A percentile compares a stretch with the other conserved stretches of the same genome.
phyloP scores from a whole-genome alignment of 257 asterid species.

The Primulina eburnea region DNA sequence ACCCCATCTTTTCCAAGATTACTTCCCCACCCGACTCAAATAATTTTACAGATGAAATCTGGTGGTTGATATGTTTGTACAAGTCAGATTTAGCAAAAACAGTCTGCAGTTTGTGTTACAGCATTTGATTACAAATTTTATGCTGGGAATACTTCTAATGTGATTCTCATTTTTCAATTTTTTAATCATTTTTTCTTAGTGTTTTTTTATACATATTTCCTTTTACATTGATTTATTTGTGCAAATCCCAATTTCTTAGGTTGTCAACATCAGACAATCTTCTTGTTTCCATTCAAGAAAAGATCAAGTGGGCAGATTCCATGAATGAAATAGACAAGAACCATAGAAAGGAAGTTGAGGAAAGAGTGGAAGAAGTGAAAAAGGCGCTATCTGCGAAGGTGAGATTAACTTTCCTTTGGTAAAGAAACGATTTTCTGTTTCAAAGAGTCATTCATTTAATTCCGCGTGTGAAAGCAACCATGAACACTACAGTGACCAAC shows the following conservation, averaged over 20 bases:
- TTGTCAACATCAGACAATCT: constrained; percentile 80
- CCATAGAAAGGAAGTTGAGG: constrained; percentile 81
- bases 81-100: constrained; percentile 10
- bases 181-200: neutral
- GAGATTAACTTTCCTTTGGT: constrained; percentile 39
- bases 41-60: neutral
- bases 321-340: constrained; percentile 77
- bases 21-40: neutral
- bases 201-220: constrained; percentile 3
- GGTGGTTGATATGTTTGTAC: neutral
- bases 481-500: constrained; percentile 20
- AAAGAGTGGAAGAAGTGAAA: constrained; percentile 72
- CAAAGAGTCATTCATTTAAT: neutral
- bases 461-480: constrained; percentile 17
- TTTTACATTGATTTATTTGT: constrained; percentile 19
- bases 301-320: constrained; percentile 94
- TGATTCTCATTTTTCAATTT: constrained; percentile 3
- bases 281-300: constrained; percentile 87
- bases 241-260: constrained; percentile 44
- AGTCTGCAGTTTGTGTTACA: constrained; percentile 13
- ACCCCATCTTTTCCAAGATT: neutral
- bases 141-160: neutral
- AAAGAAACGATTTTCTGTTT: constrained; percentile 9
- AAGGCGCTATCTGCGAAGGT: constrained; percentile 75
- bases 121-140: neutral